Percentiles rank a stretch among this genome's conserved stretches.
phyloP scores from a whole-genome alignment of 2,329 filamentous ascomycete genomes.

The Colletotrichum zoysiae region DNA sequence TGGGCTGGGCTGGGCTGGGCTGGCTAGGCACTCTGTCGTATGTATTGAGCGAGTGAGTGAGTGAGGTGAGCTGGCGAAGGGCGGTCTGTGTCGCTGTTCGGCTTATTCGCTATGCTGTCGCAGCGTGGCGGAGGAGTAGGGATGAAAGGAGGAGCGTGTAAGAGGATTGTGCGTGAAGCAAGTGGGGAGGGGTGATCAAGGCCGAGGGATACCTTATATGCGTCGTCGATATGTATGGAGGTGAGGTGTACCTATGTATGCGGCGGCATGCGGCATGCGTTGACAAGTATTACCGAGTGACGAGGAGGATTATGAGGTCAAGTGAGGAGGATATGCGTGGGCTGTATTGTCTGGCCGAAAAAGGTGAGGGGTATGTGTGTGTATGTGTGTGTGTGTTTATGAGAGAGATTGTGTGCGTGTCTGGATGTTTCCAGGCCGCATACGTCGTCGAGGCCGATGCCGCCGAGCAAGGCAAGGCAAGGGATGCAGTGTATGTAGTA shows the following conservation, averaged over 20 bases:
- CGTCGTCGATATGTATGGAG: neutral
- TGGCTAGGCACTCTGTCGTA: slow-evolving; percentile 11
- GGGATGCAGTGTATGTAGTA: slow-evolving; percentile 17
- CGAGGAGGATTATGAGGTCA: slow-evolving; percentile 1
- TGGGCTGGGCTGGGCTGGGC: no score
- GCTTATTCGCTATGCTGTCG: slow-evolving; percentile 33
- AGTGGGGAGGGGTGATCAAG: slow-evolving; percentile 15
- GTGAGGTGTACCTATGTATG: neutral
- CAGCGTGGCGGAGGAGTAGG: slow-evolving; percentile 24
- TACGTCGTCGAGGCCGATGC: slow-evolving; percentile 31
- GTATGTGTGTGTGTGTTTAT: no score
- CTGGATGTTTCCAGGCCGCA: slow-evolving; percentile 13
- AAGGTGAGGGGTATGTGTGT: neutral
- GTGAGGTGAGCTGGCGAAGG: slow-evolving; percentile 6
- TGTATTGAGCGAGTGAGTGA: no score
- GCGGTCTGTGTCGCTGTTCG: slow-evolving; percentile 40
- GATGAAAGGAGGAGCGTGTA: slow-evolving; percentile 41
- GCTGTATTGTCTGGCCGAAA: neutral
- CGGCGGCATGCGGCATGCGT: slow-evolving; percentile 5
- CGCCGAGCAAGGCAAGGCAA: slow-evolving; percentile 38
- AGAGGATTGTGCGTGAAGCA: slow-evolving; percentile 35
- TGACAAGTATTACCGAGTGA: slow-evolving; percentile 7
- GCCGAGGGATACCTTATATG: slow-evolving; percentile 20
- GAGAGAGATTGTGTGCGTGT: neutral
- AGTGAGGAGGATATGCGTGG: slow-evolving; percentile 3